Percentiles rank a stretch among this genome's conserved stretches.
phyloP scores from a whole-genome alignment of 768 basidiomycete genomes.

The Leucogyrophana mollusca region DNA sequence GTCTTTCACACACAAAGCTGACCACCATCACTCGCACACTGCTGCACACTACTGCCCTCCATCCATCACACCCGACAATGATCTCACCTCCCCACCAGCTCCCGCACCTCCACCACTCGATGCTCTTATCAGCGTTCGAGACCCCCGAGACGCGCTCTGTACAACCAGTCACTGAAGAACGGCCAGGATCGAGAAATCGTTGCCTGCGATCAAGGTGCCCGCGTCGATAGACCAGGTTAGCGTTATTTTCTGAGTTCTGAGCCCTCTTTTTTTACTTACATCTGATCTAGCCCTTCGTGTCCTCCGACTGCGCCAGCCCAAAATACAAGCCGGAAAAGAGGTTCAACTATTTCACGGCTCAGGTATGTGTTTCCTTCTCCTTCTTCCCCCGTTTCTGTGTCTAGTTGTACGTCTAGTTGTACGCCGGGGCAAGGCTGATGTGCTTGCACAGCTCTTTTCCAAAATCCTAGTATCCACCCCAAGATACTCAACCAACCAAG shows the following conservation, averaged over 20 bases:
- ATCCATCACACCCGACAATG: neutral
- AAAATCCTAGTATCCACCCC: slow-evolving; percentile 73
- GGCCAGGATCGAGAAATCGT: slow-evolving; percentile 64
- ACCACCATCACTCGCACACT: too few species aligned
- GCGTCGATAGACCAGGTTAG: slow-evolving; percentile 80
- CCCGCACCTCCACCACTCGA: slow-evolving; percentile 82
- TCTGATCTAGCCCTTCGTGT: slow-evolving; percentile 60
- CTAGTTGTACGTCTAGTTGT: neutral
- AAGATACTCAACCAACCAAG: slow-evolving; percentile 91
- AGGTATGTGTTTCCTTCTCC: slow-evolving; percentile 42
- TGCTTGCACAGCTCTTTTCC: slow-evolving; percentile 64
- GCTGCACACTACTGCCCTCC: neutral
- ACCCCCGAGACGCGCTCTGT: slow-evolving; percentile 87
- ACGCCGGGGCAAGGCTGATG: too few species aligned
- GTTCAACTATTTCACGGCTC: slow-evolving; percentile 84
- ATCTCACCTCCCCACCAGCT: slow-evolving; percentile 51
- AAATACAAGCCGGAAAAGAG: slow-evolving; percentile 87
- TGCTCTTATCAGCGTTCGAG: slow-evolving; percentile 85
- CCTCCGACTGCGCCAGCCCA: slow-evolving; percentile 69
- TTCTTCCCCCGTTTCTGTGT: neutral
- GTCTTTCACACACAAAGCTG: neutral
- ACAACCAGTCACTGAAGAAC: slow-evolving; percentile 74
- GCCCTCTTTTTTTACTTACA: slow-evolving; percentile 4
- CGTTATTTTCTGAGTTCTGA: slow-evolving; percentile 2
- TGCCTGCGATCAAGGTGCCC: slow-evolving; percentile 74